Evolutionary conservation across 306 rosid genomes (phyloP).

Genomic region (Dalbergia cultrata): DNA sequence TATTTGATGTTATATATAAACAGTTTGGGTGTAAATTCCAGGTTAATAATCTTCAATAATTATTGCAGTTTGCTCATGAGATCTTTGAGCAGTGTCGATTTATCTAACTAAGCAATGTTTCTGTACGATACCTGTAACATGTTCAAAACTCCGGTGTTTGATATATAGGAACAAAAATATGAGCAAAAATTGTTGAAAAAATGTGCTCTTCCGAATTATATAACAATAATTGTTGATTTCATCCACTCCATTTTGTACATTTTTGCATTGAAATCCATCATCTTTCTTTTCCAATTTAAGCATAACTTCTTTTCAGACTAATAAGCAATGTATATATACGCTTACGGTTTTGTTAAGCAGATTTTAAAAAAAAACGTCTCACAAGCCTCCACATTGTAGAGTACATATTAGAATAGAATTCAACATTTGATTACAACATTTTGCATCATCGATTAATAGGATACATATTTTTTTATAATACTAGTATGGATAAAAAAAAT

Average conservation of each 20-base stretch:
- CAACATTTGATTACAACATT: no score
- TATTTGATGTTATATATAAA: not conserved
- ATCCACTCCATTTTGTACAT: not conserved
- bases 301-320: not conserved
- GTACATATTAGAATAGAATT: not conserved
- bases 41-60: not conserved
- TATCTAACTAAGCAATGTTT: not conserved
- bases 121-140: not conserved
- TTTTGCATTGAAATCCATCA: not conserved
- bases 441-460: not conserved
- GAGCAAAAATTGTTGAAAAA: not conserved
- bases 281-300: not conserved
- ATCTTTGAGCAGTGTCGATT: not conserved
- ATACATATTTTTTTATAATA: no score
- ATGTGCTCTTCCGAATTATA: not conserved
- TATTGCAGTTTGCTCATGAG: not conserved
- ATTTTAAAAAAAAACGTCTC: not conserved
- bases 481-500: no score
- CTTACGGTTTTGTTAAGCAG: not conserved
- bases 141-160: not conserved
- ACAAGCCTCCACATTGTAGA: not conserved
- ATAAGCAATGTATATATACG: not conserved
- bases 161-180: not conserved
- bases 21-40: slow-evolving; percentile 6
- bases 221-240: not conserved